A percentile compares a stretch with the other conserved stretches of the same genome.
phyloP scores from a whole-genome alignment of 208 protist species.

The Crithidia expoeki region DNA sequence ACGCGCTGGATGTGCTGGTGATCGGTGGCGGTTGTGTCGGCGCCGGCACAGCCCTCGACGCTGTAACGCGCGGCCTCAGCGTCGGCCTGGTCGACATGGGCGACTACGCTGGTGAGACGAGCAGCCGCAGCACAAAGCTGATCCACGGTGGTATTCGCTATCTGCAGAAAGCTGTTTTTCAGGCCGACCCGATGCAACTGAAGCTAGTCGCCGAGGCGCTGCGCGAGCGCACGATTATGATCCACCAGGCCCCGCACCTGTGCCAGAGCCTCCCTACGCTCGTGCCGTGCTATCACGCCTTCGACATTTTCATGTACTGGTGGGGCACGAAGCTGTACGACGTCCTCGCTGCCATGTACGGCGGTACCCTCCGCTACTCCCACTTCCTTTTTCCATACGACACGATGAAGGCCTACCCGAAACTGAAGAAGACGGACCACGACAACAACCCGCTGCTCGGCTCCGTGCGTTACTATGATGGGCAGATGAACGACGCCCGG shows the following conservation, averaged over 20 bases:
- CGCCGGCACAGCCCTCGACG: constrained; percentile 93
- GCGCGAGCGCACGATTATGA: constrained; percentile 92
- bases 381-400: constrained; percentile 83
- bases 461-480: constrained; percentile 95
- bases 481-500: constrained; percentile 96
- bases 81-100: constrained; percentile 94
- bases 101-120: constrained; percentile 96
- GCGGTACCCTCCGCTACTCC: constrained; percentile 82
- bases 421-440: constrained; percentile 53
- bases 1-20: constrained; percentile 93
- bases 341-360: constrained; percentile 76
- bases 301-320: constrained; percentile 87
- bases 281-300: constrained; percentile 91
- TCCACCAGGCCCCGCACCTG: constrained; percentile 94
- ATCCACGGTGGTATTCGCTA: constrained; percentile 98
- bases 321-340: constrained; percentile 91
- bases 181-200: constrained; percentile 86
- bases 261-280: constrained; percentile 91
- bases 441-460: constrained; percentile 82
- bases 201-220: constrained; percentile 93
- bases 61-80: constrained; percentile 89
- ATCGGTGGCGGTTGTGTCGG: constrained; percentile 97
- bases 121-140: constrained; percentile 96
- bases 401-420: constrained; percentile 81
- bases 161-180: constrained; percentile 91